Evolutionary conservation across 1,284 basidiomycete species (phyloP).

Genomic region (Marasmius tenuissimus): DNA sequence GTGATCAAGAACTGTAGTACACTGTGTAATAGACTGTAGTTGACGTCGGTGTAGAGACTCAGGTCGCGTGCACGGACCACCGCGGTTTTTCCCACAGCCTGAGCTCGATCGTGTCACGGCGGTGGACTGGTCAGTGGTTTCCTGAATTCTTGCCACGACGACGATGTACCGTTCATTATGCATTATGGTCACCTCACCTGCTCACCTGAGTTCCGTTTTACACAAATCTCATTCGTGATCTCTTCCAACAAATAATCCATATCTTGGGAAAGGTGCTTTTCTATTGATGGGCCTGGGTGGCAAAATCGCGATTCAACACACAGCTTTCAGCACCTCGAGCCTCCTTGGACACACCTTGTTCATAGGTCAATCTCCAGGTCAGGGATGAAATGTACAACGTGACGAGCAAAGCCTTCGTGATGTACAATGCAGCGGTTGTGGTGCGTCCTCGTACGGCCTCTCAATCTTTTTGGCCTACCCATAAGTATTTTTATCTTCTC

Average conservation of each 20-base stretch:
- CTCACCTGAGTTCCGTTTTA: not conserved
- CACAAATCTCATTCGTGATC: not conserved
- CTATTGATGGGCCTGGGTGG: no score
- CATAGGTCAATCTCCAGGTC: not conserved
- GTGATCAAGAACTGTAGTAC: no score
- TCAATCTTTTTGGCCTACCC: not conserved
- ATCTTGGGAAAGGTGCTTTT: no score
- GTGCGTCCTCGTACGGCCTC: slow-evolving; percentile 24
- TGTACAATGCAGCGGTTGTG: slow-evolving; percentile 81
- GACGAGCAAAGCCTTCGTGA: slow-evolving; percentile 72
- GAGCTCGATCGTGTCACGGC: no score
- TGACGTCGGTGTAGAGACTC: no score
- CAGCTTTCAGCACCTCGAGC: no score
- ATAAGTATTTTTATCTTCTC: slow-evolving; percentile 7
- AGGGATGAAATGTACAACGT: slow-evolving; percentile 34
- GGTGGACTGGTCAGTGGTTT: no score
- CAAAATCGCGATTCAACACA: no score
- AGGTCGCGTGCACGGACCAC: no score
- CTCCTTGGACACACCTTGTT: no score
- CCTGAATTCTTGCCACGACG: not conserved
- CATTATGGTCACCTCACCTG: not conserved
- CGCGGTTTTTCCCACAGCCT: no score
- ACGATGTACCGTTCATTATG: not conserved
- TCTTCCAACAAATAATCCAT: not conserved
- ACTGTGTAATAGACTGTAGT: no score